Base-by-base conservation (phyloP, 495 filamentous ascomycete species). In the Cercophora sp. region DNA sequence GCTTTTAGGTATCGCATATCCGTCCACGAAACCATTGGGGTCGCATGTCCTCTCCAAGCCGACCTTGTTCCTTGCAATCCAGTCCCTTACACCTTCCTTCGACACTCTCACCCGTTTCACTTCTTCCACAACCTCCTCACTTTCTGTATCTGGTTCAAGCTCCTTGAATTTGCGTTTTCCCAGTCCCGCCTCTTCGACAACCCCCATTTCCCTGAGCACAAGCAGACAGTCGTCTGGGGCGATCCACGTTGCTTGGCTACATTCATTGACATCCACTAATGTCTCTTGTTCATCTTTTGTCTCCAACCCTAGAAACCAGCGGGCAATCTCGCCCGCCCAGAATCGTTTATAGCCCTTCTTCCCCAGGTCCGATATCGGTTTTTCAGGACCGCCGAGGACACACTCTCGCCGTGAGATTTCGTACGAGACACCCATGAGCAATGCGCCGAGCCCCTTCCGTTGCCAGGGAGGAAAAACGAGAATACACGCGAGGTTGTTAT, bases 401-500 rank as follows among this genome's bases (percentile, higher is more conserved):
- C 84, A 84, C 63, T 97, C 91, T 50, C 87, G 81, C 15, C 80
- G 82, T n/a, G 89, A 90, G 16, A 99, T 82, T 63, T 91, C 90
- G 69, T 97, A 99, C 45, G 86, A 91, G 8, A 91, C 84, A 34
- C 89, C 89, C 82, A 97, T 97, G 41, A 99, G 78, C 40, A 96
- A 71, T 51, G 89, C 85, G 6, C 93, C 93, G 3, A 96, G 79
- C 11, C 91, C 89, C 56, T 86, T 89, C 45, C 85, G 82, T 65
- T 97, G 93, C 80, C 91, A 97, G 1, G 93, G 93, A 2, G 94
- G 93, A 64, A 99, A 96, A 9, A 99, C 80, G 20, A 96, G 76
- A 53, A 99, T 99, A 64, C 93, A 99, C 3, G 93, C 93, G 0
- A 99, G 80, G 57, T 97, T 99, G 67, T 97, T 96, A 59, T 93